Conservation (phyloP, 1,139 yeast genomes). For the Lodderomyces metapsilosis region DNA sequence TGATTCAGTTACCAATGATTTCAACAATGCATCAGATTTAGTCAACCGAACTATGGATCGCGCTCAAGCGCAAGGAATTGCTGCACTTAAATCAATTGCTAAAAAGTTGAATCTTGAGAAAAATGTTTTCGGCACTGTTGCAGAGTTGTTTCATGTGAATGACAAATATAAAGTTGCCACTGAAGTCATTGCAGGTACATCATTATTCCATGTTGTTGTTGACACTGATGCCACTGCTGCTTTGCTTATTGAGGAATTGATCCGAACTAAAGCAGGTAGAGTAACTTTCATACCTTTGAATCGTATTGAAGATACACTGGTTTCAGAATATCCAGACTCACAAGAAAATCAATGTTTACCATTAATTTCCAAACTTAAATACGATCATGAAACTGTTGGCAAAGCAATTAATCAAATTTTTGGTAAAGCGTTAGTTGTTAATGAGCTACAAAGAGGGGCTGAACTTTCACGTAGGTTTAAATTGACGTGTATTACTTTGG, state of each 20-base stretch:
- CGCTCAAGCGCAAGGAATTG: slow-evolving; percentile 65
- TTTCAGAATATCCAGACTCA: slow-evolving; percentile 51
- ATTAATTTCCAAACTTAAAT: slow-evolving; percentile 68
- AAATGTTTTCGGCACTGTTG: slow-evolving; percentile 80
- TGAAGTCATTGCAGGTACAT: slow-evolving; percentile 85
- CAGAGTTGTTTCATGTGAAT: slow-evolving; percentile 76
- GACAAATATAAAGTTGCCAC: slow-evolving; percentile 84
- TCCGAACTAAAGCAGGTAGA: slow-evolving; percentile 72
- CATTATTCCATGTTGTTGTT: slow-evolving; percentile 85
- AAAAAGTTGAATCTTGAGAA: slow-evolving; percentile 50
- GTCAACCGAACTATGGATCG: slow-evolving; percentile 76
- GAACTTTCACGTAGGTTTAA: slow-evolving; percentile 63
- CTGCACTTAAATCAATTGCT: slow-evolving; percentile 62
- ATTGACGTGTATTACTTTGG: slow-evolving; percentile 79
- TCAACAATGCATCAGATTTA: slow-evolving; percentile 54
- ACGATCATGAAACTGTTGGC: slow-evolving; percentile 47
- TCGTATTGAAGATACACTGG: slow-evolving; percentile 43
- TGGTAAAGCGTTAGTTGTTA: slow-evolving; percentile 77
- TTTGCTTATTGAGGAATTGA: slow-evolving; percentile 70
- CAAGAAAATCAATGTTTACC: slow-evolving; percentile 65
- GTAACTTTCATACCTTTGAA: slow-evolving; percentile 90
- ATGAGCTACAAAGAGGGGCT: slow-evolving; percentile 66
- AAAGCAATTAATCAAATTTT: slow-evolving; percentile 77
- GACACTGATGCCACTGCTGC: slow-evolving; percentile 87
- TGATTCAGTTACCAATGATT: slow-evolving; percentile 56